Conservation (phyloP, 2,329 filamentous ascomycete genomes). For the Aspergillus texensis region DNA sequence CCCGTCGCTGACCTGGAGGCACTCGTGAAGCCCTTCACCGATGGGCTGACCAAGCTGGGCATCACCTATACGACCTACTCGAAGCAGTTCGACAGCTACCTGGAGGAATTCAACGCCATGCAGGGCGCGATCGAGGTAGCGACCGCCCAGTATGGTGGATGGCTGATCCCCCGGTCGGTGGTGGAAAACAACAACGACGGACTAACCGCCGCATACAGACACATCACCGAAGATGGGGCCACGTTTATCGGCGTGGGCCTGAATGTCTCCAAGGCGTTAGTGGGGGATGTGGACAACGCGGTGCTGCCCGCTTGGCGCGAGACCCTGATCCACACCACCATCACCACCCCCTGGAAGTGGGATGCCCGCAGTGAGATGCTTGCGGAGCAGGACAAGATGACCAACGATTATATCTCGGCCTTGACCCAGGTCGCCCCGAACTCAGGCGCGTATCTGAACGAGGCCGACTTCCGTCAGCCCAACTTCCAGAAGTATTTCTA, state of each 20-base stretch:
- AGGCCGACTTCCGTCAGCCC: slow-evolving; percentile 45
- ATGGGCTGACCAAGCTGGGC: slow-evolving; percentile 39
- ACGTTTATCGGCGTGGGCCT: slow-evolving; percentile 41
- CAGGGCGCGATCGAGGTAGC: slow-evolving; percentile 34
- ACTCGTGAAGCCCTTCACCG: slow-evolving; percentile 52
- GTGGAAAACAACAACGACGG: slow-evolving; percentile 34
- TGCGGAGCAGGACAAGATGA: slow-evolving; percentile 41
- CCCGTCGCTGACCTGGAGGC: slow-evolving; percentile 45
- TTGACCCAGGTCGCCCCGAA: slow-evolving; percentile 41
- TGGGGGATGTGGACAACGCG: slow-evolving; percentile 46
- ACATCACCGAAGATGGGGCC: slow-evolving; percentile 37
- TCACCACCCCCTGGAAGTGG: slow-evolving; percentile 44
- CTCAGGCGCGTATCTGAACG: slow-evolving; percentile 47
- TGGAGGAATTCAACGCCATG: slow-evolving; percentile 36
- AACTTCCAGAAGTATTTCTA: slow-evolving; percentile 47
- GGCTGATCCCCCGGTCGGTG: slow-evolving; percentile 40
- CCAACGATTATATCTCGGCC: slow-evolving; percentile 39
- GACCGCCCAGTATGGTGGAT: slow-evolving; percentile 42
- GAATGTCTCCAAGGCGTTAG: slow-evolving; percentile 40
- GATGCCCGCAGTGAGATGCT: slow-evolving; percentile 36
- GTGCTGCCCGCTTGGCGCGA: slow-evolving; percentile 48
- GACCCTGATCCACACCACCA: slow-evolving; percentile 43
- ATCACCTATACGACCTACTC: slow-evolving; percentile 36
- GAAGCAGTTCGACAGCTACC: slow-evolving; percentile 35
- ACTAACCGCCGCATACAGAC: slow-evolving; percentile 35